Conservation (phyloP, 768 basidiomycete genomes). For the Trametes gibbosa region DNA sequence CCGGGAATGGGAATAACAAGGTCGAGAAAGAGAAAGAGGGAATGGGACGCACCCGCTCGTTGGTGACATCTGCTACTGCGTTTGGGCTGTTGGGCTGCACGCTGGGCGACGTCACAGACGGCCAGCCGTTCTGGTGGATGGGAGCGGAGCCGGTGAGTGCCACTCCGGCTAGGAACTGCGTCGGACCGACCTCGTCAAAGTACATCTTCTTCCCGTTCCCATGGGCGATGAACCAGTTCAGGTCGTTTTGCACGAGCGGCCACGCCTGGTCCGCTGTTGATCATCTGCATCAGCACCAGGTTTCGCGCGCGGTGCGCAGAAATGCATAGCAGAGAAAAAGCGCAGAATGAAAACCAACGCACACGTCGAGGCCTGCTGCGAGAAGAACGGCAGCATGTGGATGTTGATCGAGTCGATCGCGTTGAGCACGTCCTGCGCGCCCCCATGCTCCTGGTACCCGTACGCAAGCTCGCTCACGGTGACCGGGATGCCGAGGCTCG, state of each 20-base stretch:
- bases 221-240: constrained; percentile 66
- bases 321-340: too few relatives aligned
- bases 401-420: constrained; percentile 27
- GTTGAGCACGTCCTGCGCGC: constrained; percentile 28
- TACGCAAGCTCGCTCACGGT: constrained; percentile 29
- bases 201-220: constrained; percentile 73
- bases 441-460: constrained; percentile 26
- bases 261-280: constrained; percentile 53
- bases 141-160: background rate
- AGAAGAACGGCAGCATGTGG: constrained; percentile 29
- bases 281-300: background rate
- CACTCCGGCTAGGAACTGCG: background rate
- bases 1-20: background rate
- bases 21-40: too few relatives aligned
- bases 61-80: constrained; percentile 60
- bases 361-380: constrained; percentile 52
- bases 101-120: constrained; percentile 55
- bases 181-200: constrained; percentile 53
- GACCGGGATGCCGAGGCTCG: constrained; percentile 26
- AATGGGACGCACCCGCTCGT: constrained; percentile 60
- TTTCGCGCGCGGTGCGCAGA: too few relatives aligned
- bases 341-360: constrained; percentile 12
- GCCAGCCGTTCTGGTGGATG: constrained; percentile 72
- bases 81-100: constrained; percentile 63
- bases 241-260: constrained; percentile 55